Evolutionary conservation across 2,329 filamentous ascomycete genomes (phyloP).

Genomic region (Ceratocystis ficicola): DNA sequence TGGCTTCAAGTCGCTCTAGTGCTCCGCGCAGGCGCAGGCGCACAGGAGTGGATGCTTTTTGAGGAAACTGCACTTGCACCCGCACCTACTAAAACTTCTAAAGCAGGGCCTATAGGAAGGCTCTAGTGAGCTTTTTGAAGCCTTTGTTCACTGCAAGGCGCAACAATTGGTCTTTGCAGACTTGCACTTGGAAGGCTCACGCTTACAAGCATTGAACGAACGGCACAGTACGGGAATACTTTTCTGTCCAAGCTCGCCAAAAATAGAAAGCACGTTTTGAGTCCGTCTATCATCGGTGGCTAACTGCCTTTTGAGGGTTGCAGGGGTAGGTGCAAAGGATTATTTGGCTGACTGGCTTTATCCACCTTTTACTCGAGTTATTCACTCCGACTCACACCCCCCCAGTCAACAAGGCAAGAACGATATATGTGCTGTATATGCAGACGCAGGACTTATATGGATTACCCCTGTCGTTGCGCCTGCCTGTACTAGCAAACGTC

Average conservation of each 20-base stretch:
- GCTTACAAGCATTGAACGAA: background rate
- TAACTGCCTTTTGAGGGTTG: background rate
- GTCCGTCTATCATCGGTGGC: background rate
- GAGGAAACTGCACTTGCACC: constrained; percentile 1
- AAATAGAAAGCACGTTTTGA: constrained; percentile 8
- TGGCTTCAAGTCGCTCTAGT: too few relatives aligned
- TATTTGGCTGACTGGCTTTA: background rate
- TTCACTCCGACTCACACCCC: too few relatives aligned
- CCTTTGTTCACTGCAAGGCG: background rate
- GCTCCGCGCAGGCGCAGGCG: background rate
- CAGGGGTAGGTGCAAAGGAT: background rate
- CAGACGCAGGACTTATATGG: background rate
- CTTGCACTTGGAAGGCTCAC: background rate
- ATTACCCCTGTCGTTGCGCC: background rate
- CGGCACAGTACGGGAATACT: constrained; percentile 10
- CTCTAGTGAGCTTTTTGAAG: background rate
- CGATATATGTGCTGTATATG: too few relatives aligned
- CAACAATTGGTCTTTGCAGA: background rate
- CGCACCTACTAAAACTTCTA: background rate
- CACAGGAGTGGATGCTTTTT: background rate
- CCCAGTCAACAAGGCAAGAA: too few relatives aligned
- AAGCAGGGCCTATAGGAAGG: background rate
- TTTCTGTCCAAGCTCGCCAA: background rate
- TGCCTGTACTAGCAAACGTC: background rate
- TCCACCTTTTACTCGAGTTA: background rate